A percentile compares a stretch with the other conserved stretches of the same genome.
Evolutionary conservation across 345 rosid genomes (phyloP).

Genomic region (Viola odorata): DNA sequence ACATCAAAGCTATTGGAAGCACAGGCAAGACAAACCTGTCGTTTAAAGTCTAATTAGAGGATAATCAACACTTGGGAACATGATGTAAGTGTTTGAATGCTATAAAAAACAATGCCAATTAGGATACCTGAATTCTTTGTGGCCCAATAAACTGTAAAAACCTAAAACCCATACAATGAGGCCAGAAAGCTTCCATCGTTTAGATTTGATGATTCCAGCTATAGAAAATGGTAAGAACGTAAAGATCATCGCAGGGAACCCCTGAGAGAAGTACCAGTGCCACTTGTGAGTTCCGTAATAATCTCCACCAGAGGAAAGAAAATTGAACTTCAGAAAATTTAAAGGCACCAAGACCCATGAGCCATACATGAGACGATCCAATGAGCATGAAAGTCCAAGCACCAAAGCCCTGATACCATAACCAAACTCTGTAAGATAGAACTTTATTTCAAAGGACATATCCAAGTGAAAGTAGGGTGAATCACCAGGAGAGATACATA

Average conservation of each 20-base stretch:
- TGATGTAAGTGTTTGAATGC: not conserved
- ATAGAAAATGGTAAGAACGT: slow-evolving; percentile 67
- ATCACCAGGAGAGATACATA: not conserved
- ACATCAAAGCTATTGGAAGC: slow-evolving; percentile 85
- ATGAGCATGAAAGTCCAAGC: slow-evolving; percentile 50
- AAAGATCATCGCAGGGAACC: slow-evolving; percentile 82
- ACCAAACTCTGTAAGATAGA: not conserved
- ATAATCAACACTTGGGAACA: slow-evolving; percentile 16
- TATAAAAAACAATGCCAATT: not conserved
- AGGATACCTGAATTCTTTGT: slow-evolving; percentile 61
- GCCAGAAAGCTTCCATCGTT: slow-evolving; percentile 62
- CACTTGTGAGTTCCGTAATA: slow-evolving; percentile 93
- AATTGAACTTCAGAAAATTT: slow-evolving; percentile 87
- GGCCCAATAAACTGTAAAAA: slow-evolving; percentile 73
- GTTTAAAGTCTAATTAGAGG: slow-evolving; percentile 31
- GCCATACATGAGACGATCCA: slow-evolving; percentile 77
- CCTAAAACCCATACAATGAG: slow-evolving; percentile 75
- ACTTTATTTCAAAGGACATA: not conserved
- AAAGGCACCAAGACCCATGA: slow-evolving; percentile 85
- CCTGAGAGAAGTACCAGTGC: slow-evolving; percentile 99
- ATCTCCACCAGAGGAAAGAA: slow-evolving; percentile 94
- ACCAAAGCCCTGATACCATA: slow-evolving; percentile 55
- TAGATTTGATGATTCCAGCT: slow-evolving; percentile 55
- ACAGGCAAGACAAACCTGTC: slow-evolving; percentile 90
- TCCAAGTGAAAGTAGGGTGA: not conserved